These are phyloP conservation scores for Mycena albidolilacea DNA, from an alignment of 768 basidiomycete genomes.

Conservation along the genomic window DNA sequence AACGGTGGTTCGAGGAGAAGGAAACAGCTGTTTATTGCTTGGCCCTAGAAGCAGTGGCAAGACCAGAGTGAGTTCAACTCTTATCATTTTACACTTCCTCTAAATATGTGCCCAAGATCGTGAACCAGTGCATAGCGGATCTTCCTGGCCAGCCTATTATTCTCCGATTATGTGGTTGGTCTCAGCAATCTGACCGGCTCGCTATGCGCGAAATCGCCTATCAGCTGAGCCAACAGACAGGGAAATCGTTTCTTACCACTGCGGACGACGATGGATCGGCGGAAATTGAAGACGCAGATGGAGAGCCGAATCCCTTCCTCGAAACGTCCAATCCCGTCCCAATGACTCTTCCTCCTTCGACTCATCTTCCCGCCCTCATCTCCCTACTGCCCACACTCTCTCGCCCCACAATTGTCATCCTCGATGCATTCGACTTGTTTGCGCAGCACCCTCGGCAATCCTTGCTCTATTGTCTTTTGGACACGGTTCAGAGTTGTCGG, in stretches of 20 bases:
- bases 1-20: slow-evolving; percentile 86
- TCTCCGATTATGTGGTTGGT: slow-evolving; percentile 87
- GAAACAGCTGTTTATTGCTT: slow-evolving; percentile 92
- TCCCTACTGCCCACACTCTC: slow-evolving; percentile 83
- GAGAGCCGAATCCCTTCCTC: slow-evolving; percentile 65
- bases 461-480: slow-evolving; percentile 94
- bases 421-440: slow-evolving; percentile 96
- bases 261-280: slow-evolving; percentile 52
- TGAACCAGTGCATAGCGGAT: slow-evolving; percentile 69
- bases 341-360: slow-evolving; percentile 70
- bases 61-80: slow-evolving; percentile 67
- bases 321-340: slow-evolving; percentile 49
- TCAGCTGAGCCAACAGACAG: slow-evolving; percentile 86
- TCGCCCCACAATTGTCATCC: slow-evolving; percentile 84
- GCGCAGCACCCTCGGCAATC: slow-evolving; percentile 93
- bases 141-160: slow-evolving; percentile 72
- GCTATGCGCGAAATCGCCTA: slow-evolving; percentile 95
- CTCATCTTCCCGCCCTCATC: slow-evolving; percentile 82
- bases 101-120: slow-evolving; percentile 58
- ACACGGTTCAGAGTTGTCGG: slow-evolving; percentile 91
- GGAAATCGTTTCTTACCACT: slow-evolving; percentile 65
- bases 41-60: slow-evolving; percentile 93
- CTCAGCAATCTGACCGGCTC: slow-evolving; percentile 87
- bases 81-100: neutral
- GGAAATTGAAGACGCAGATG: slow-evolving; percentile 49